These are phyloP conservation scores for Camelina hispida DNA, from an alignment of 345 rosid species.

Conservation along the genomic window DNA sequence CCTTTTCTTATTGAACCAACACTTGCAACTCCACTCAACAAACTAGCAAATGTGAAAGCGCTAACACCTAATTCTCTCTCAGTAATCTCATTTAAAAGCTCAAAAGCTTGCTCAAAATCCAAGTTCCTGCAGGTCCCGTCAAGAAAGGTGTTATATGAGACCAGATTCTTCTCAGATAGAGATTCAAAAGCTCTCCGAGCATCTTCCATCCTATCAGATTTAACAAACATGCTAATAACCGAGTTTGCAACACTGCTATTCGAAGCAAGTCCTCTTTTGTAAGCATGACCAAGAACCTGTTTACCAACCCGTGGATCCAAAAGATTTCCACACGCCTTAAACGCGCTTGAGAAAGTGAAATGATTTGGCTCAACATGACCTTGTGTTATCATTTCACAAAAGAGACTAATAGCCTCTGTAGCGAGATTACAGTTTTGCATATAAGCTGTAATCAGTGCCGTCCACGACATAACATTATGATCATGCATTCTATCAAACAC, in stretches of 20 bases:
- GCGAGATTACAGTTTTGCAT: constrained; percentile 43
- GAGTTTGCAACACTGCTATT: constrained; percentile 70
- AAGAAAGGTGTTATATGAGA: constrained; percentile 62
- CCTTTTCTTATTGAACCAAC: constrained; percentile 68
- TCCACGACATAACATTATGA: constrained; percentile 77
- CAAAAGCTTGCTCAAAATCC: constrained; percentile 53
- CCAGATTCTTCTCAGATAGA: constrained; percentile 64
- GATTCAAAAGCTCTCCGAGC: constrained; percentile 68
- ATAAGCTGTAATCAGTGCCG: constrained; percentile 67
- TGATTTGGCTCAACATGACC: constrained; percentile 62
- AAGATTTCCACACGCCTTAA: constrained; percentile 70
- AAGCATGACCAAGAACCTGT: constrained; percentile 55
- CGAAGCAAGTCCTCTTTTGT: constrained; percentile 60
- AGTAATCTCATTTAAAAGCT: constrained; percentile 51
- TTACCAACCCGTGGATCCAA: constrained; percentile 51
- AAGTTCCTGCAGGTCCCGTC: constrained; percentile 59
- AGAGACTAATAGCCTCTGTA: constrained; percentile 59
- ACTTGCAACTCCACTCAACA: constrained; percentile 67
- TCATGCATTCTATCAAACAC: constrained; percentile 68
- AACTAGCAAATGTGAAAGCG: constrained; percentile 72
- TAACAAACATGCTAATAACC: constrained; percentile 67
- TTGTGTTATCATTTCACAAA: constrained; percentile 54
- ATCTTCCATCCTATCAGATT: constrained; percentile 62
- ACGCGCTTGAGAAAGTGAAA: constrained; percentile 69
- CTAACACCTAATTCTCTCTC: constrained; percentile 48